Percentiles rank a stretch among this genome's conserved stretches.
Evolutionary conservation across 2,329 filamentous ascomycete genomes (phyloP).

Genomic region (Curvularia eragrostidis): DNA sequence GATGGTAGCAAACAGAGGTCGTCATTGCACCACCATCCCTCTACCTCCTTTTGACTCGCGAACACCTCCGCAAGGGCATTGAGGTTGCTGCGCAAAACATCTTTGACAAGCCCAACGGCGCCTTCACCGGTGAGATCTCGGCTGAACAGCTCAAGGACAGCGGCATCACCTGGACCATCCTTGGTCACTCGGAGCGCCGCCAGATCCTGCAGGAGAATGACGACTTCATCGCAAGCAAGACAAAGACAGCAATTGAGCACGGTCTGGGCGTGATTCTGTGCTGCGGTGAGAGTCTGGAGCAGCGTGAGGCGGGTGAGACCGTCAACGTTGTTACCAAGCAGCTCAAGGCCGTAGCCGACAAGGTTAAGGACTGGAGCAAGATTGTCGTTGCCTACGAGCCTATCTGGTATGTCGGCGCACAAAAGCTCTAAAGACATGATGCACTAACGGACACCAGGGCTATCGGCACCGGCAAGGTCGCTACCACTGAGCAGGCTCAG

Average conservation of each 20-base stretch:
- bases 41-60: conserved; percentile 87
- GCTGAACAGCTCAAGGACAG: conserved; percentile 89
- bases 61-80: conserved; percentile 76
- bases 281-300: conserved; percentile 93
- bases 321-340: conserved; percentile 85
- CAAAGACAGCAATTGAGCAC: conserved; percentile 87
- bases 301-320: conserved; percentile 85
- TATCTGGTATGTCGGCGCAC: conserved; percentile 73
- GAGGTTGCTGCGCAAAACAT: conserved; percentile 96
- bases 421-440: not conserved
- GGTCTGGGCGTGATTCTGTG: conserved; percentile 93
- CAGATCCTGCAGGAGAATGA: conserved; percentile 88
- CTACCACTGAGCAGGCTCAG: conserved; percentile 52
- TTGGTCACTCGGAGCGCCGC: conserved; percentile 95
- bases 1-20: conserved; percentile 70
- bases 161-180: conserved; percentile 86
- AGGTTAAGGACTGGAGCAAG: conserved; percentile 87
- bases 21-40: conserved; percentile 90
- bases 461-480: conserved; percentile 76
- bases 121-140: conserved; percentile 96
- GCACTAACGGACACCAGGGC: conserved; percentile 56
- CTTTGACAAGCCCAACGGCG: conserved; percentile 94
- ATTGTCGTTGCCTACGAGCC: conserved; percentile 98
- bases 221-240: conserved; percentile 85
- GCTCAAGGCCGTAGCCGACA: conserved; percentile 80